Percentiles rank a stretch among this genome's conserved stretches.
Evolutionary conservation across 2,329 filamentous ascomycete genomes (phyloP).

Genomic region (Xylariaceae sp.): DNA sequence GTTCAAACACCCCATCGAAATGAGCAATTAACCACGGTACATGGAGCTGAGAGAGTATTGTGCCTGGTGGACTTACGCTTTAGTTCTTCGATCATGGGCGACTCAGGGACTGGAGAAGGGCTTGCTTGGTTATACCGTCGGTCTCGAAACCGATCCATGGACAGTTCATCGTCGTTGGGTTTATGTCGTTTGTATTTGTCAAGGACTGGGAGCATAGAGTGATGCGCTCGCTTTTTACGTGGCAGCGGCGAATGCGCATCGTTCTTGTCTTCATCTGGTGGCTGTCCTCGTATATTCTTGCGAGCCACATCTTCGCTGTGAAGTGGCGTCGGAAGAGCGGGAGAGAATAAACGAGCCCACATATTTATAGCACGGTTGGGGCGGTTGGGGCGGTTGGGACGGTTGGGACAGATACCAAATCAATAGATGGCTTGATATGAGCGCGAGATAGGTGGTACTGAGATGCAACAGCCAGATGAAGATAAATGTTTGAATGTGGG

Average conservation of each 20-base stretch:
- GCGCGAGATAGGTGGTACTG: neutral
- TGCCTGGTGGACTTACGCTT: conserved; percentile 14
- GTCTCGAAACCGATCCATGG: conserved; percentile 3
- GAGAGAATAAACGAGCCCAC: conserved; percentile 9
- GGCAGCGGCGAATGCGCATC: conserved; percentile 6
- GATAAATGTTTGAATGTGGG: neutral
- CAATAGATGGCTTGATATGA: neutral
- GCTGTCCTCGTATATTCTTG: conserved; percentile 4
- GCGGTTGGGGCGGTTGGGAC: neutral
- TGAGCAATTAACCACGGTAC: neutral
- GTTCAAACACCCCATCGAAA: neutral
- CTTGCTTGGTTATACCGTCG: conserved; percentile 1
- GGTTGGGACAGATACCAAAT: neutral
- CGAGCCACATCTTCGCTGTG: neutral
- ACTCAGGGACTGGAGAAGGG: conserved; percentile 18
- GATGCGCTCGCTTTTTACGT: conserved; percentile 16
- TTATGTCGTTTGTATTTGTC: conserved; percentile 16
- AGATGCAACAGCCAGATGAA: neutral
- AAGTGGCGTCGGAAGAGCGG: conserved; percentile 14
- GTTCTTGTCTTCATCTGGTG: conserved; percentile 15
- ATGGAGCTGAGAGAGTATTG: neutral
- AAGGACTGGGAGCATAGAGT: conserved; percentile 21
- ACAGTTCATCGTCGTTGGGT: conserved; percentile 8
- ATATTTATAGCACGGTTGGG: neutral
- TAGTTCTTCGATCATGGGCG: conserved; percentile 19